These are phyloP conservation scores for Corymbia maculata DNA, from an alignment of 345 rosid genomes.

Conservation along the genomic window DNA sequence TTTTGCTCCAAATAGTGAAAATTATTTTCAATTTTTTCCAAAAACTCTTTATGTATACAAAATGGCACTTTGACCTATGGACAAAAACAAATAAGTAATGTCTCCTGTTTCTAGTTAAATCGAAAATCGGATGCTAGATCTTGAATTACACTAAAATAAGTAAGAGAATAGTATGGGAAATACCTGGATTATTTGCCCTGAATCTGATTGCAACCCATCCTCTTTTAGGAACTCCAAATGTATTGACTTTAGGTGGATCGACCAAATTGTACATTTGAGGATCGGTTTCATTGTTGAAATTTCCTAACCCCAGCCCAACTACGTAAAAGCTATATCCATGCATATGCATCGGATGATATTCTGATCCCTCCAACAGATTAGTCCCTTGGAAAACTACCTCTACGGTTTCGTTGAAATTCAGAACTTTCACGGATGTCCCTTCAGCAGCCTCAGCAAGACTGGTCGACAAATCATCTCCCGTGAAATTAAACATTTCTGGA, in stretches of 20 bases:
- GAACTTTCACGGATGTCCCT: constrained; percentile 8
- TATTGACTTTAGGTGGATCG: constrained; percentile 8
- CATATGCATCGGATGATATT: constrained; percentile 8
- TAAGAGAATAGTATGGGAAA: background rate
- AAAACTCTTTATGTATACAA: background rate
- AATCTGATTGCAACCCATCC: constrained; percentile 15
- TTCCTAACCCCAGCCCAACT: constrained; percentile 3
- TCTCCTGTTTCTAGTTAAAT: background rate
- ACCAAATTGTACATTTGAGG: constrained; percentile 4
- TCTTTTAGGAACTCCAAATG: background rate
- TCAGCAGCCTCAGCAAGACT: background rate
- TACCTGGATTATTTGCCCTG: constrained; percentile 7
- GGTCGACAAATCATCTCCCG: background rate
- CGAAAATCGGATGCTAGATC: background rate
- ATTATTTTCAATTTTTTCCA: background rate
- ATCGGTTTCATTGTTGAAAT: constrained; percentile 2
- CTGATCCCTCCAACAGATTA: background rate
- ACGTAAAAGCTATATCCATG: constrained; percentile 12
- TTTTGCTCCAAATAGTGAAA: background rate
- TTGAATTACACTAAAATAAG: background rate
- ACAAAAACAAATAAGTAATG: background rate
- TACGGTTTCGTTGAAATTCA: background rate
- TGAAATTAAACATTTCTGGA: background rate
- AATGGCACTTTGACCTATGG: background rate
- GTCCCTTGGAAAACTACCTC: constrained; percentile 15